A percentile compares a stretch with the other conserved stretches of the same genome.
phyloP scores from a whole-genome alignment of 345 rosid genomes.

The Eucalyptus pauciflora region DNA sequence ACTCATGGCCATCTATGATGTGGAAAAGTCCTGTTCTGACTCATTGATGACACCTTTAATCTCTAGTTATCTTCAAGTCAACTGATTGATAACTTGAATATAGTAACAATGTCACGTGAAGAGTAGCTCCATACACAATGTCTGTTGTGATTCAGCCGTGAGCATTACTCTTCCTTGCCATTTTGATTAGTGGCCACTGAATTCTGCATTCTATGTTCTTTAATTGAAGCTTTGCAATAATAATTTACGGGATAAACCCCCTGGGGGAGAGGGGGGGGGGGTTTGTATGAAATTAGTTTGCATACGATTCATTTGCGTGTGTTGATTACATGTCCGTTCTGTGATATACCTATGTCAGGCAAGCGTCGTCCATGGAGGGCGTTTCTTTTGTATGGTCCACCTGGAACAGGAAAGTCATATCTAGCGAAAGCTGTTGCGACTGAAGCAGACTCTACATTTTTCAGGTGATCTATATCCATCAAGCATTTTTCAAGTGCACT shows the following conservation, averaged over 20 bases:
- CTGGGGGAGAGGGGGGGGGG: background rate
- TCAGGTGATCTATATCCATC: slow-evolving; percentile 38
- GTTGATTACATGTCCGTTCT: background rate
- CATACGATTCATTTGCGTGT: background rate
- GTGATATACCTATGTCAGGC: slow-evolving; percentile 24
- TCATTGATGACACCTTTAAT: background rate
- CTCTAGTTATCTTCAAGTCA: background rate
- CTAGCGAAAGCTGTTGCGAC: slow-evolving; percentile 97
- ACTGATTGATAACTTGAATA: background rate
- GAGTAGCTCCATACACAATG: background rate
- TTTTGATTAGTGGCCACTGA: background rate
- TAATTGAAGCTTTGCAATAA: background rate
- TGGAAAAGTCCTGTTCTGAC: background rate
- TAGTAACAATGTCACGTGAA: background rate
- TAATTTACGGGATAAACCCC: background rate
- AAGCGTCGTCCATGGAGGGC: slow-evolving; percentile 96
- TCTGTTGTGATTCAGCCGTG: background rate
- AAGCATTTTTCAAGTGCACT: background rate
- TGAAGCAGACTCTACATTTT: slow-evolving; percentile 90
- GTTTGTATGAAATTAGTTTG: background rate
- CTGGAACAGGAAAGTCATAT: slow-evolving; percentile 95
- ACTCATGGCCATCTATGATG: background rate
- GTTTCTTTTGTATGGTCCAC: slow-evolving; percentile 85
- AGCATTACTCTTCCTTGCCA: background rate
- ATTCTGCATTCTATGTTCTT: background rate